Evolutionary conservation across 306 rosid species (phyloP), one percentile per base, ranked within the genome.

Genomic region (Quercus suber): DNA sequence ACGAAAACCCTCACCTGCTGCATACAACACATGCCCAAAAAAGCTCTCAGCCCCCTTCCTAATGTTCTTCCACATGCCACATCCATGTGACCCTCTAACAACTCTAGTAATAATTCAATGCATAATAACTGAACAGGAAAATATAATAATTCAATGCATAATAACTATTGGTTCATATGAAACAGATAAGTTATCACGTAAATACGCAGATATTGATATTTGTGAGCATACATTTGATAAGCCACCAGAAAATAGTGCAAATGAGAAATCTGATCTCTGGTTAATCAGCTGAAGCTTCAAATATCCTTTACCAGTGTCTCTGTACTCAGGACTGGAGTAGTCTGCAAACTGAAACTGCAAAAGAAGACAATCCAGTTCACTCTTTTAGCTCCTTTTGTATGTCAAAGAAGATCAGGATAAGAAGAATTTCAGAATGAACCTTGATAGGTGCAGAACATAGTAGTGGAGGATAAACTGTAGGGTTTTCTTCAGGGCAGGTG

Each of bases 371-470:
- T 30, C 61, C 30, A 69, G 5, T 33, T 58, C 33, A 35, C 28
- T 31, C 31, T 71, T 56, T 4, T 53, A 25, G 55, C 71, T 43
- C 73, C 19, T 12, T 49, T 27, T 76, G 57, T 25, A 75, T 73
- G 14, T 21, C 10, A 56, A 58, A 23, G 56, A 21, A 33, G 27
- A 73, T 14, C 69, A 68, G 45, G 35, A 7, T 7, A 31, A 63
- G 56, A 49, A 35, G 13, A 37, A 35, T 28, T 25, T 68, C n/a
- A n/a, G 65, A 80, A 25, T 52, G 4, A 75, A 95, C 99, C 99
- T 95, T 95, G 78, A 92, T 89, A 31, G 99, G 99, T 23, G 99
- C 97, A 37, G 97, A 82, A 83, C 99, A 95, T 69, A 95, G 78
- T 6, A 85, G 74, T 83, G 99, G 99, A 74, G 92, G 88, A 79